Base-by-base conservation (phyloP, 192 early-diverging fungal genomes). In the Glomus cerebriforme region DNA sequence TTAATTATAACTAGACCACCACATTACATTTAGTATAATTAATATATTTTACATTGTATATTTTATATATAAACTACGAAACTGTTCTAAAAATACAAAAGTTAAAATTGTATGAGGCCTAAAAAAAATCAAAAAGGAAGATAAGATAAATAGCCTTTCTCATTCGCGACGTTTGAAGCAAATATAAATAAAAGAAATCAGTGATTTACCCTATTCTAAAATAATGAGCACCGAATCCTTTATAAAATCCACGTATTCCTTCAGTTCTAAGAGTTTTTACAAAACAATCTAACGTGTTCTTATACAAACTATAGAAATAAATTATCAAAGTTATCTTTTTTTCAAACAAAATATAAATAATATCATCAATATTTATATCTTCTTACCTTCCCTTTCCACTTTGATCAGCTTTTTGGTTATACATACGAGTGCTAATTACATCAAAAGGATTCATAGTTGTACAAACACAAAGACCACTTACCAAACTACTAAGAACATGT, bases 401-500 rank as follows among this genome's bases (percentile, higher is more conserved):
- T 35, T 12, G 24, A 67, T 78, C 66, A n/a, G 7, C 29, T 37
- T 78, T 78, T 73, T 97, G 95, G 80, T 97, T 97, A 86, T 96
- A 98, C 95, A 98, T 97, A 64, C 97, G 89, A 7, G 96, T 96
- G 59, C 88, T 93, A 63, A 97, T 92, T 9, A 98, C 95, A 84
- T 99, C 97, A 77, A 97, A 96, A n/a, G 97, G 96, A 74, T 99
- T 98, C 96, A 99, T 99, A 60, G 90, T 93, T 27, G 89, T 83
- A 80, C 94, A 95, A 19, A 97, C 93, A 79, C 95, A 92, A 73
- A 97, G 89, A 67, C 94, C 93, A 0, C 93, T 93, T 60, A 93
- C 84, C 87, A 96, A 85, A 82, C 91, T 91, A 3, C 94, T 90
- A 47, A 91, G 77, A 49, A 92, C 90, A 78, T 98, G 96, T 64